Evolutionary conservation across 495 filamentous ascomycete species (phyloP).

Genomic region (Aspergillus bertholletiae): DNA sequence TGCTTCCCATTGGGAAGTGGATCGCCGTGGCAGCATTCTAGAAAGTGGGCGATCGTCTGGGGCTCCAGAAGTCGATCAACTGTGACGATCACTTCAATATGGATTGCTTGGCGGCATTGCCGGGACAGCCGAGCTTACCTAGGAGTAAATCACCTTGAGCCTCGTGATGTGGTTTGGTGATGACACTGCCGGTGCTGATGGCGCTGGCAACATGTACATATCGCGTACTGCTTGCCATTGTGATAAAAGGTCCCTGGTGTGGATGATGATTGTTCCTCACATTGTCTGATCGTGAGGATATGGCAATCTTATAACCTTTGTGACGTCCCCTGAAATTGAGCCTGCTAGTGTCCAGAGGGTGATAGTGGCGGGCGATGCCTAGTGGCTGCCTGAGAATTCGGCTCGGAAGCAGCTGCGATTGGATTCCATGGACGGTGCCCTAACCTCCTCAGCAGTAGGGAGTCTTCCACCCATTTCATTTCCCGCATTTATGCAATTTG

Average conservation of each 20-base stretch:
- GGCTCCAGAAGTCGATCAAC: constrained; percentile 24
- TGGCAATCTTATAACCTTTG: not conserved
- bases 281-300: not conserved
- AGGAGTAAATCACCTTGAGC: not conserved
- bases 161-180: not conserved
- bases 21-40: constrained; percentile 8
- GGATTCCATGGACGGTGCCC: too few species aligned
- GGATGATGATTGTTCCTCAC: not conserved
- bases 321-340: not conserved
- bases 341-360: too few species aligned
- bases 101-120: too few species aligned
- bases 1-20: constrained; percentile 13
- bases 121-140: not conserved
- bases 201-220: not conserved
- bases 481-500: too few species aligned
- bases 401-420: not conserved
- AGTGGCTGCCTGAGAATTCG: not conserved
- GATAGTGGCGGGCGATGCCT: not conserved
- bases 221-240: not conserved
- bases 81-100: too few species aligned
- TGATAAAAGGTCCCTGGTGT: not conserved
- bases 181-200: not conserved
- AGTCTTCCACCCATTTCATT: too few species aligned
- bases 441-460: too few species aligned
- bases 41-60: constrained; percentile 13